Conservation (phyloP, 1,284 basidiomycete species). For the Tylopilus orsonianus region DNA sequence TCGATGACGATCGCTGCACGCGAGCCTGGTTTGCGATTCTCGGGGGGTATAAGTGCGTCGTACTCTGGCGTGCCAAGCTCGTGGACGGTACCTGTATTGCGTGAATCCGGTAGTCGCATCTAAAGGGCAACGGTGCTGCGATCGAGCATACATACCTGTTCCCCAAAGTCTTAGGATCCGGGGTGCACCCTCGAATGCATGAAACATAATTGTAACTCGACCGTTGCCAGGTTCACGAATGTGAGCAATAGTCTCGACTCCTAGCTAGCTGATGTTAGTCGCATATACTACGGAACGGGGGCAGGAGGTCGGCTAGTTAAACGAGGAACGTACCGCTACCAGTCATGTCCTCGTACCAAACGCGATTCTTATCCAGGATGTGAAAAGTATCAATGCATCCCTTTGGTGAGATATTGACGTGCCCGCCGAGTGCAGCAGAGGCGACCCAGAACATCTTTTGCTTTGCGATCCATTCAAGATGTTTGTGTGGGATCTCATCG, state of each 20-base stretch:
- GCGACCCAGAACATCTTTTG: conserved; percentile 64
- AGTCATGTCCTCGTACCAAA: conserved; percentile 62
- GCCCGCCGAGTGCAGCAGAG: conserved; percentile 53
- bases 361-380: conserved; percentile 44
- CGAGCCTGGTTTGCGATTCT: conserved; percentile 46
- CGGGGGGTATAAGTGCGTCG: conserved; percentile 42
- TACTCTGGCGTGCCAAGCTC: conserved; percentile 55
- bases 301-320: not conserved
- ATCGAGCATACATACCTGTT: conserved; percentile 40
- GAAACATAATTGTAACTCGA: conserved; percentile 55
- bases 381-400: conserved; percentile 42
- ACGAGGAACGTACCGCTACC: conserved; percentile 47
- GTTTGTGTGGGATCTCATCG: conserved; percentile 45
- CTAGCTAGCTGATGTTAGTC: conserved; percentile 29
- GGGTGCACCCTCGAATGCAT: conserved; percentile 50
- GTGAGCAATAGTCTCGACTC: conserved; percentile 59
- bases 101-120: not conserved
- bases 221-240: conserved; percentile 51
- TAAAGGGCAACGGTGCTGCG: not conserved
- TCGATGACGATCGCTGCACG: conserved; percentile 51
- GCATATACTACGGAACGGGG: no score
- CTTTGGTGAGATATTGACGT: conserved; percentile 58
- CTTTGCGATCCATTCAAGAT: conserved; percentile 48
- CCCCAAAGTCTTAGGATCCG: conserved; percentile 53
- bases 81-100: conserved; percentile 41